These are phyloP conservation scores for Remersonia thermophila DNA, from an alignment of 2,329 filamentous ascomycete species.

Conservation along the genomic window DNA sequence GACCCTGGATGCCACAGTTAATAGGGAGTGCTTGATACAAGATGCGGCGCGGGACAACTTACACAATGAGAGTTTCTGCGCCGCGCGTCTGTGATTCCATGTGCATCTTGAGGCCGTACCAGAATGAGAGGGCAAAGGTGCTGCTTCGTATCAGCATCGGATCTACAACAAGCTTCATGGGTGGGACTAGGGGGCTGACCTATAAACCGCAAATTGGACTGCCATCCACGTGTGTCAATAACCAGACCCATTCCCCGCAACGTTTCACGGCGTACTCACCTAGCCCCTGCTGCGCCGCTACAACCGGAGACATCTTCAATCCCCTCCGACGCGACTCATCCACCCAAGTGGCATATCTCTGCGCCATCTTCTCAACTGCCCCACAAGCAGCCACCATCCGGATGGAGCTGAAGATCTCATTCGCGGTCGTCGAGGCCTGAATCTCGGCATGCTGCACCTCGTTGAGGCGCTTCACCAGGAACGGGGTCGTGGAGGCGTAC, in stretches of 20 bases:
- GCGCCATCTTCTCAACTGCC: conserved; percentile 41
- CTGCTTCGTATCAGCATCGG: conserved; percentile 5
- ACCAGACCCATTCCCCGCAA: too few species aligned
- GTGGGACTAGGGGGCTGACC: conserved; percentile 10
- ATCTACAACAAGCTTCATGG: background rate
- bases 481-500: conserved; percentile 36
- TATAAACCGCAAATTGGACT: conserved; percentile 23
- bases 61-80: conserved; percentile 45
- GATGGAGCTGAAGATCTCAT: conserved; percentile 45
- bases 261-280: too few species aligned
- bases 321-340: conserved; percentile 32
- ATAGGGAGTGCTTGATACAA: too few species aligned
- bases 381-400: conserved; percentile 51
- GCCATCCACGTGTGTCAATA: conserved; percentile 1
- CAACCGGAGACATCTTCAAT: conserved; percentile 19
- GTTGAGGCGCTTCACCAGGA: conserved; percentile 40
- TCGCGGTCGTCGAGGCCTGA: conserved; percentile 45
- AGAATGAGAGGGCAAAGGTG: conserved; percentile 46
- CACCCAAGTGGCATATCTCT: conserved; percentile 42
- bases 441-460: conserved; percentile 37
- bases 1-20: conserved; percentile 22
- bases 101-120: conserved; percentile 45
- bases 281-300: conserved; percentile 21
- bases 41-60: too few species aligned
- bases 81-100: conserved; percentile 33